Base-by-base conservation (phyloP, 768 basidiomycete species). In the Tricholoma saponaceum region DNA sequence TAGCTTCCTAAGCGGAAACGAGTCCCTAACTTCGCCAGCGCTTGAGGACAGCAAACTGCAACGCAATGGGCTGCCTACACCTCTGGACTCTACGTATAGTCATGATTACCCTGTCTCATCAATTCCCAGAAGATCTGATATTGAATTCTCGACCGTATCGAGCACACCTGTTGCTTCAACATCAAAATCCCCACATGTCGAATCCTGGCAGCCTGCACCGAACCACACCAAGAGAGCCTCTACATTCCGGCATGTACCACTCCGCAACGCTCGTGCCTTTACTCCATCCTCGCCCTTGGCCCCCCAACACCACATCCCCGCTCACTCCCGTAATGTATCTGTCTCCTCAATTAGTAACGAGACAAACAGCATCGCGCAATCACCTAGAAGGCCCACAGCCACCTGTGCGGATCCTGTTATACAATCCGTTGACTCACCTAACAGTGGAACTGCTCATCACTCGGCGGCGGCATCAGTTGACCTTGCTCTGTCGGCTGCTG, bases 241-340 rank as follows among this genome's bases (percentile, higher is more conserved):
- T 1, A 81, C 79, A 0, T 82, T 83, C 65, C 74, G 84, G 37
- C 82, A 75, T 52, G 63, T 86, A 22, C 78, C 79, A 9, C 69
- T 62, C 46, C 65, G 74, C 55, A 68, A 76, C 37, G 68, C 69
- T 6, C 71, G 69, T 25, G 65, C 74, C 3, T 69, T 74, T 39
- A 66, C 65, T 52, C 66, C 65, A 60, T 69, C 61, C 52, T 77
- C 64, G 52, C 79, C 65, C 61, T 70, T 70, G 28, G 70, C 63
- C 57, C 70, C 52, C 57, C 60, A 39, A 56, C 67, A 46, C 69
- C 23, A 56, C 18, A 18, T 5, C 44, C 22, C 59, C 8, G 22
- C 58, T 20, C 61, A 64, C 41, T 62, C 64, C 4, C 63, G 49
- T 26, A 58, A 49, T 52, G 56, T 50, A 18, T 59, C 64, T 26